Evolutionary conservation across 345 rosid species (phyloP).

Genomic region (Pistacia vera): DNA sequence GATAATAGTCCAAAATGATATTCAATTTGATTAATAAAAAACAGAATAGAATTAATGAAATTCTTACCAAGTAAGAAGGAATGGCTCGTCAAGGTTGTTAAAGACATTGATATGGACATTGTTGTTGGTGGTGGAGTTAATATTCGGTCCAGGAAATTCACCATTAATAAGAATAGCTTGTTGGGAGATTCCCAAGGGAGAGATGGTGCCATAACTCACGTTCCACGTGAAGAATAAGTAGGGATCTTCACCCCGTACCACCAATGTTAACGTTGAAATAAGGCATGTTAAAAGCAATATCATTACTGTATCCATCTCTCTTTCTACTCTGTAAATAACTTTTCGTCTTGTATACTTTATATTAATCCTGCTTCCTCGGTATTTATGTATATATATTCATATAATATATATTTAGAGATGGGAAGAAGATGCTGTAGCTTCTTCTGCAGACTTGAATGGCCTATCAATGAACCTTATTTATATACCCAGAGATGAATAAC

Average conservation of each 20-base stretch:
- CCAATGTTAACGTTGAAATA: conserved; percentile 25
- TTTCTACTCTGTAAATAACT: too few relatives aligned
- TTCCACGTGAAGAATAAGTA: conserved; percentile 66
- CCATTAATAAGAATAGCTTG: conserved; percentile 73
- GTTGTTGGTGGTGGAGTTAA: conserved; percentile 77
- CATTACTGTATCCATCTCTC: conserved; percentile 4
- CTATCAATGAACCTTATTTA: too few relatives aligned
- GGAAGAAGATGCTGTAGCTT: too few relatives aligned
- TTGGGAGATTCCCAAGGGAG: conserved; percentile 66
- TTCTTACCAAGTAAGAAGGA: conserved; percentile 56
- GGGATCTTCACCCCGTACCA: conserved; percentile 63
- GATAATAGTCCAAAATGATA: too few relatives aligned
- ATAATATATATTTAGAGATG: too few relatives aligned
- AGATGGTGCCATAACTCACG: conserved; percentile 61
- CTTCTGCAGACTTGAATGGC: too few relatives aligned
- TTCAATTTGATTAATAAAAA: too few relatives aligned
- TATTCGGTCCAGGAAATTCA: conserved; percentile 76
- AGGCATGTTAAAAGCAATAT: conserved; percentile 35
- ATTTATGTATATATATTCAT: too few relatives aligned
- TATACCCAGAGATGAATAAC: too few relatives aligned
- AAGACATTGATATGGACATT: conserved; percentile 70
- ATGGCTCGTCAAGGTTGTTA: conserved; percentile 75
- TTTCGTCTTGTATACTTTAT: too few relatives aligned
- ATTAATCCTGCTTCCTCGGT: too few relatives aligned
- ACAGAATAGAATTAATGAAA: too few relatives aligned